Evolutionary conservation across 345 rosid genomes (phyloP).

Genomic region (Salix arbutifolia): DNA sequence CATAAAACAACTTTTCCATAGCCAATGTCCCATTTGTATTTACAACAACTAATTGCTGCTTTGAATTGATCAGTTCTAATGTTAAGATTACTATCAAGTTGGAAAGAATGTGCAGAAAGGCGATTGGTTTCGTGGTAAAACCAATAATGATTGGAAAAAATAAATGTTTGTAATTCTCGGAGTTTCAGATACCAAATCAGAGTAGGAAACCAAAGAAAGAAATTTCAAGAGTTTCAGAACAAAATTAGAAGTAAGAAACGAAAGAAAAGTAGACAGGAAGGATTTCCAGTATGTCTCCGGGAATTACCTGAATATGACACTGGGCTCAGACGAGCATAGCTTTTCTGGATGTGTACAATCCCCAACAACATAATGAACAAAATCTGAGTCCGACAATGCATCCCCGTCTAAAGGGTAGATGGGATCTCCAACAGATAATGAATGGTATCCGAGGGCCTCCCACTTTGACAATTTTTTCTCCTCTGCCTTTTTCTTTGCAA

Average conservation of each 20-base stretch:
- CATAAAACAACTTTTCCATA: neutral
- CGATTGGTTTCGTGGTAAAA: neutral
- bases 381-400: constrained; percentile 48
- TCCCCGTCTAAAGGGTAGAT: constrained; percentile 36
- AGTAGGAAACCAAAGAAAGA: neutral
- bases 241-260: neutral
- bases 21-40: neutral
- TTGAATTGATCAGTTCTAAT: neutral
- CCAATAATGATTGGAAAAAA: neutral
- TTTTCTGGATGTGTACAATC: constrained; percentile 74
- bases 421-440: constrained; percentile 63
- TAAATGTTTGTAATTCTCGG: too few relatives aligned
- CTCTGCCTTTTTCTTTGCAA: constrained; percentile 62
- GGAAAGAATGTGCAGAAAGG: neutral
- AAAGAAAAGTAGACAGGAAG: neutral
- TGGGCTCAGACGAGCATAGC: constrained; percentile 55
- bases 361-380: constrained; percentile 69
- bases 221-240: neutral
- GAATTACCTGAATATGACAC: constrained; percentile 71
- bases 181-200: neutral
- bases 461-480: constrained; percentile 66
- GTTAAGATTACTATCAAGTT: too few relatives aligned
- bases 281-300: neutral
- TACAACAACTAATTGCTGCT: neutral
- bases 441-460: constrained; percentile 70